phyloP scores from a whole-genome alignment of 2,329 filamentous ascomycete genomes.

The Hymenoscyphus linearis region DNA sequence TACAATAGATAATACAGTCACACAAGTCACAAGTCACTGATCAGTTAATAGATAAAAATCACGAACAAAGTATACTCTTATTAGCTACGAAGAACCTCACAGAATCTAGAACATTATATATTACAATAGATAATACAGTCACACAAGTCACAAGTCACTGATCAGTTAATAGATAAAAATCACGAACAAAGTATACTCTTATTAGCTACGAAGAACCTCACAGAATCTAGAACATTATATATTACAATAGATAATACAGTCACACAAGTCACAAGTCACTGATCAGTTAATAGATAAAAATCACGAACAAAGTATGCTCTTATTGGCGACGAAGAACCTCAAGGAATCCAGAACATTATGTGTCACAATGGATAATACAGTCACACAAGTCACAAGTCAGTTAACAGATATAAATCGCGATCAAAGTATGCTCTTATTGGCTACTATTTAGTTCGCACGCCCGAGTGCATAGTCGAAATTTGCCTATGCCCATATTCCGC shows the following conservation, averaged over 20 bases:
- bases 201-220: slow-evolving; percentile 4
- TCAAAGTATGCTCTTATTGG: slow-evolving; percentile 10
- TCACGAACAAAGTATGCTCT: too few relatives aligned
- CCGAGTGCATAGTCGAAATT: slow-evolving; percentile 3
- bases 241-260: background rate
- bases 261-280: background rate
- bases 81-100: slow-evolving; percentile 3
- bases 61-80: slow-evolving; percentile 10
- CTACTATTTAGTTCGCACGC: slow-evolving; percentile 15
- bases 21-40: background rate
- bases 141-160: background rate
- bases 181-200: slow-evolving; percentile 9
- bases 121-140: background rate
- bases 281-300: too few relatives aligned
- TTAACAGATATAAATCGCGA: background rate
- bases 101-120: background rate
- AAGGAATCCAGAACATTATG: background rate
- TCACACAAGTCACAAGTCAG: background rate
- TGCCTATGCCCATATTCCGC: slow-evolving; percentile 13
- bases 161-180: background rate
- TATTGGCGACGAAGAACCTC: background rate
- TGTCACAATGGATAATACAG: background rate
- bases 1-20: background rate
- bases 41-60: background rate
- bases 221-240: background rate